These are phyloP conservation scores for Tillandsia leiboldiana DNA, from an alignment of 176 grass and related monocot species.

Conservation along the genomic window DNA sequence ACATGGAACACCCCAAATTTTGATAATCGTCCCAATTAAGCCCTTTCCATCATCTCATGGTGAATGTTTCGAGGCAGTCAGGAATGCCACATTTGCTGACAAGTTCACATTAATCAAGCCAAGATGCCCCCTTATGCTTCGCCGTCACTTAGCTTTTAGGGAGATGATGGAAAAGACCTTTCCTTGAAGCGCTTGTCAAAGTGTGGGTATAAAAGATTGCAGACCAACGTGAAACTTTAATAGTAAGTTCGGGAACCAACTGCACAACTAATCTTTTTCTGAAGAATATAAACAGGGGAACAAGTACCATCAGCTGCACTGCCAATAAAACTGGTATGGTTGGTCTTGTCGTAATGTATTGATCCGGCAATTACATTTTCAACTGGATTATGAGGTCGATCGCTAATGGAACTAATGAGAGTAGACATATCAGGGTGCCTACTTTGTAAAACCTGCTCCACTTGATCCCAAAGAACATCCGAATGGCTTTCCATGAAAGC, in stretches of 20 bases:
- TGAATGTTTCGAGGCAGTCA: too few relatives aligned
- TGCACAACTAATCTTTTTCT: neutral
- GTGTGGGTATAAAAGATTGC: too few relatives aligned
- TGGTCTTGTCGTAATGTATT: conserved; percentile 34
- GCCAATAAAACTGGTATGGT: conserved; percentile 54
- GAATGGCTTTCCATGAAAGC: conserved; percentile 57
- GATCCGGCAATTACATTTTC: conserved; percentile 53
- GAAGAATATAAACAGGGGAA: neutral
- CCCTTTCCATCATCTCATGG: too few relatives aligned
- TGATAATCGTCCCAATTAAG: too few relatives aligned
- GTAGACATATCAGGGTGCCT: conserved; percentile 43
- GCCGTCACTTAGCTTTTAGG: too few relatives aligned
- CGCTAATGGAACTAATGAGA: conserved; percentile 33
- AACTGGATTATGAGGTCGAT: conserved; percentile 43
- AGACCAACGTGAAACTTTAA: too few relatives aligned
- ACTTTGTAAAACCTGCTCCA: conserved; percentile 57
- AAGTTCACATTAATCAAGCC: too few relatives aligned
- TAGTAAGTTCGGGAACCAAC: neutral
- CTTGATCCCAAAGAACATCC: conserved; percentile 54
- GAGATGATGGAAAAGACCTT: too few relatives aligned
- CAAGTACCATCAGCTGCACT: conserved; percentile 49
- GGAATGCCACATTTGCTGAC: too few relatives aligned
- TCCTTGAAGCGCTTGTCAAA: too few relatives aligned
- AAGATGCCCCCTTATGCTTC: too few relatives aligned
- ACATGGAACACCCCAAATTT: too few relatives aligned